These are phyloP conservation scores for Podospora anserina DNA, from an alignment of 495 filamentous ascomycete genomes.

Conservation along the genomic window DNA sequence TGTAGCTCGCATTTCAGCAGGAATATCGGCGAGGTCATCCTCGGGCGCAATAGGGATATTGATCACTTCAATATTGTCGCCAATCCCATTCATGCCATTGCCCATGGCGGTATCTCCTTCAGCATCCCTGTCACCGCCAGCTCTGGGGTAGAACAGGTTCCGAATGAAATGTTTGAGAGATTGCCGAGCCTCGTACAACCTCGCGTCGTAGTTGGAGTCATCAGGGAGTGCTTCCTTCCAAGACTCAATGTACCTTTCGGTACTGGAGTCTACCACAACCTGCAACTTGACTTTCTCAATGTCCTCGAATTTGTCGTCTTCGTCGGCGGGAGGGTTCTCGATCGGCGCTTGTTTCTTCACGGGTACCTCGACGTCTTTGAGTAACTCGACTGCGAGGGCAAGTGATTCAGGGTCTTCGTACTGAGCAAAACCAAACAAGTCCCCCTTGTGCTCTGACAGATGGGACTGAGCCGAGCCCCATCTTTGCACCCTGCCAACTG, in stretches of 20 bases:
- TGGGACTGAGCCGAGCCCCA: constrained; percentile 64
- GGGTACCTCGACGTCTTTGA: constrained; percentile 83
- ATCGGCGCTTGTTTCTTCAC: constrained; percentile 62
- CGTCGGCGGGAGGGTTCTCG: constrained; percentile 42
- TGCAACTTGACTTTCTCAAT: constrained; percentile 68
- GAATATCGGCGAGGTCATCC: constrained; percentile 94
- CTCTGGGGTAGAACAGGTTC: constrained; percentile 68
- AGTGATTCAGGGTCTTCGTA: constrained; percentile 91
- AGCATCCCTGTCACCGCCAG: constrained; percentile 47
- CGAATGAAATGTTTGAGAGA: constrained; percentile 62
- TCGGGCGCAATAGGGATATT: constrained; percentile 87
- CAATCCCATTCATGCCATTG: constrained; percentile 55
- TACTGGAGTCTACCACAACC: constrained; percentile 78
- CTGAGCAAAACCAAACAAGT: constrained; percentile 93
- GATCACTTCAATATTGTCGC: constrained; percentile 73
- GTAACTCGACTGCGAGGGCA: constrained; percentile 77
- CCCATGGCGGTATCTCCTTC: constrained; percentile 70
- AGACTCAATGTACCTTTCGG: constrained; percentile 74
- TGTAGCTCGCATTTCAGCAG: constrained; percentile 92
- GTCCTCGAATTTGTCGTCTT: constrained; percentile 53
- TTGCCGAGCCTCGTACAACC: constrained; percentile 61
- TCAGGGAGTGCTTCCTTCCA: constrained; percentile 65
- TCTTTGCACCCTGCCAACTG: constrained; percentile 72
- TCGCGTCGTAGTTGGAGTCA: constrained; percentile 63
- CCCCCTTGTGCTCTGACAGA: constrained; percentile 78